Evolutionary conservation across 768 basidiomycete species (phyloP).

Genomic region (Pisolithus albus): DNA sequence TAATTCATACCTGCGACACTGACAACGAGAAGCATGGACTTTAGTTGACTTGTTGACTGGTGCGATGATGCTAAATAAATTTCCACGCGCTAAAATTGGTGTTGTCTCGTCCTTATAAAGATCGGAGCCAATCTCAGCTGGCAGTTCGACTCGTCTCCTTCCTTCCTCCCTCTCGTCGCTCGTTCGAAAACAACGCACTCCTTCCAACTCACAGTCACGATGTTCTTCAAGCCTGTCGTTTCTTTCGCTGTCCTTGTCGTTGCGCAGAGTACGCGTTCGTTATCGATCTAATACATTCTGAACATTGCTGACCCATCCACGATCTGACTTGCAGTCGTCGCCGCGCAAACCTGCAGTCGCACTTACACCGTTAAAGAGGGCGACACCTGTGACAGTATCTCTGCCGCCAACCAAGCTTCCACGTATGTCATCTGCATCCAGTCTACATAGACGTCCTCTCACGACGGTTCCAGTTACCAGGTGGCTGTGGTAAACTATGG

Average conservation of each 20-base stretch:
- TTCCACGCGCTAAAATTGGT: background rate
- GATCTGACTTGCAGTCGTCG: constrained; percentile 10
- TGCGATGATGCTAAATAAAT: background rate
- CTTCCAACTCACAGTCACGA: constrained; percentile 16
- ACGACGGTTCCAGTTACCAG: constrained; percentile 50
- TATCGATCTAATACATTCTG: background rate
- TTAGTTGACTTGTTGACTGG: too few relatives aligned
- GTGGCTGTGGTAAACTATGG: constrained; percentile 55
- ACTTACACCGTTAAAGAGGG: constrained; percentile 52
- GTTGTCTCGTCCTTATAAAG: too few relatives aligned
- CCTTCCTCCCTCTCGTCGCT: background rate
- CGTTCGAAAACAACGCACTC: constrained; percentile 13
- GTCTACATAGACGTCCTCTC: background rate
- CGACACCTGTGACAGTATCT: constrained; percentile 70
- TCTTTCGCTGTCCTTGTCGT: constrained; percentile 42
- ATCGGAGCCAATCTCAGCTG: background rate
- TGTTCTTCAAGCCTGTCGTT: constrained; percentile 34
- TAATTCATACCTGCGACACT: too few relatives aligned
- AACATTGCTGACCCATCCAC: constrained; percentile 4
- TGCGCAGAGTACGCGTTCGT: constrained; percentile 33
- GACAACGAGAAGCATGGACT: too few relatives aligned
- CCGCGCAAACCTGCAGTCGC: constrained; percentile 44
- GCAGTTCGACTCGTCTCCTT: background rate
- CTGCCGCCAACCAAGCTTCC: constrained; percentile 52
- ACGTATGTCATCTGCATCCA: constrained; percentile 40